Percentiles rank a stretch among this genome's conserved stretches.
These are phyloP conservation scores for Cyclocybe aegerita DNA, from an alignment of 768 basidiomycete genomes.

Conservation along the genomic window DNA sequence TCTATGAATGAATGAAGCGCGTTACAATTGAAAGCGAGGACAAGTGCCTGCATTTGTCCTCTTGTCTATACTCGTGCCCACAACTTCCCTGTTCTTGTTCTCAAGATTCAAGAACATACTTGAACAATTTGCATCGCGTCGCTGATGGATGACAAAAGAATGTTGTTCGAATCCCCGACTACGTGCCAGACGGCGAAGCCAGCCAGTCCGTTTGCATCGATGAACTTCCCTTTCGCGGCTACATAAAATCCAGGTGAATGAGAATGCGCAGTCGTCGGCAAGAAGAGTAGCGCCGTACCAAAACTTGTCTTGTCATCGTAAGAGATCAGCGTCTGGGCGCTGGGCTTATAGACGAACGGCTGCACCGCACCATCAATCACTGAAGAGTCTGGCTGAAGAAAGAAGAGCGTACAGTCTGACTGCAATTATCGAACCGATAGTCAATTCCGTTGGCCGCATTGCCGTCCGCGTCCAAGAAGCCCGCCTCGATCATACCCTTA, in stretches of 20 bases:
- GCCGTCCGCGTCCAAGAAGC: slow-evolving; percentile 51
- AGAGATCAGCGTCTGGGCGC: slow-evolving; percentile 56
- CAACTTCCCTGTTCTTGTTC: background rate
- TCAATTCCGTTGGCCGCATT: slow-evolving; percentile 47
- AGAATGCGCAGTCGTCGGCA: background rate
- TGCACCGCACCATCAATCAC: slow-evolving; percentile 21
- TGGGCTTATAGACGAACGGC: slow-evolving; percentile 67
- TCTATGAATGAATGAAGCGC: no score
- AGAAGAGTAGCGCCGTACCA: slow-evolving; percentile 23
- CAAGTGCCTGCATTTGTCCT: slow-evolving; percentile 18
- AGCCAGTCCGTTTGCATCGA: slow-evolving; percentile 46
- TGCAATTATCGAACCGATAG: slow-evolving; percentile 65
- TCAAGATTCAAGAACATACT: slow-evolving; percentile 12
- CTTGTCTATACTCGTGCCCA: background rate
- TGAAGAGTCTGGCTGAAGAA: background rate
- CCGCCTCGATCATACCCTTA: slow-evolving; percentile 53
- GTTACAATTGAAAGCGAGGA: no score
- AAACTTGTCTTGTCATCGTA: slow-evolving; percentile 68
- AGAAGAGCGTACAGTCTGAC: slow-evolving; percentile 62
- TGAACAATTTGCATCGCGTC: slow-evolving; percentile 33
- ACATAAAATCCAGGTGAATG: slow-evolving; percentile 1
- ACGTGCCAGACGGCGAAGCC: slow-evolving; percentile 74
- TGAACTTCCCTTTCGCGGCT: slow-evolving; percentile 61
- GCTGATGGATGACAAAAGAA: slow-evolving; percentile 56
- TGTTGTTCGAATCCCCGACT: slow-evolving; percentile 57